phyloP scores from a whole-genome alignment of 768 basidiomycete genomes.

The Suillus spraguei region DNA sequence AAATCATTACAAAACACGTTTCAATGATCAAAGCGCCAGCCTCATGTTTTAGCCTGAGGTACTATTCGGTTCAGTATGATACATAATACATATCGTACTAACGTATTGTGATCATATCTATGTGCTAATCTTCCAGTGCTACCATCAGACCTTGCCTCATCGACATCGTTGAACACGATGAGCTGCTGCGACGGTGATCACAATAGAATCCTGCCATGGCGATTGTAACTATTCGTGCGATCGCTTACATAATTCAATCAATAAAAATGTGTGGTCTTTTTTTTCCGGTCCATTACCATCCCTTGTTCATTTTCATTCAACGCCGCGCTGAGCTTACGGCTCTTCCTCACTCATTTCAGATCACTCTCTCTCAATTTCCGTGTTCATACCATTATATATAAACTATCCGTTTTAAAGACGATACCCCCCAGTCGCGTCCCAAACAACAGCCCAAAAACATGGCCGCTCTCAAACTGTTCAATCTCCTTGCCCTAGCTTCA shows the following conservation, averaged over 20 bases:
- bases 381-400: slow-evolving; percentile 6
- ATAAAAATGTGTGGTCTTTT: neutral
- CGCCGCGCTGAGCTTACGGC: slow-evolving; percentile 27
- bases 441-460: slow-evolving; percentile 30
- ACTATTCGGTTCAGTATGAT: neutral
- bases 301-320: slow-evolving; percentile 20
- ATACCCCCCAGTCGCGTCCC: slow-evolving; percentile 13
- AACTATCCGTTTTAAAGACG: slow-evolving; percentile 4
- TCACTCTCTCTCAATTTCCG: slow-evolving; percentile 27
- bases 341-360: slow-evolving; percentile 16
- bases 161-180: neutral
- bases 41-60: slow-evolving; percentile 3
- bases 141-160: neutral
- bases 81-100: neutral
- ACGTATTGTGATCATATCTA: neutral
- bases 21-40: neutral
- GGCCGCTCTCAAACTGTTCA: slow-evolving; percentile 54
- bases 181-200: slow-evolving; percentile 14
- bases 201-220: slow-evolving; percentile 40
- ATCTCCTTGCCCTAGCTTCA: slow-evolving; percentile 58
- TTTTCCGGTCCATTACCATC: neutral
- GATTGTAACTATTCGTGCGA: slow-evolving; percentile 20
- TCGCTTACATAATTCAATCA: slow-evolving; percentile 24
- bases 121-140: too few relatives aligned
- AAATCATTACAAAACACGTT: slow-evolving; percentile 5